Evolutionary conservation across 345 rosid species (phyloP).

Genomic region (Trapa bicornis): DNA sequence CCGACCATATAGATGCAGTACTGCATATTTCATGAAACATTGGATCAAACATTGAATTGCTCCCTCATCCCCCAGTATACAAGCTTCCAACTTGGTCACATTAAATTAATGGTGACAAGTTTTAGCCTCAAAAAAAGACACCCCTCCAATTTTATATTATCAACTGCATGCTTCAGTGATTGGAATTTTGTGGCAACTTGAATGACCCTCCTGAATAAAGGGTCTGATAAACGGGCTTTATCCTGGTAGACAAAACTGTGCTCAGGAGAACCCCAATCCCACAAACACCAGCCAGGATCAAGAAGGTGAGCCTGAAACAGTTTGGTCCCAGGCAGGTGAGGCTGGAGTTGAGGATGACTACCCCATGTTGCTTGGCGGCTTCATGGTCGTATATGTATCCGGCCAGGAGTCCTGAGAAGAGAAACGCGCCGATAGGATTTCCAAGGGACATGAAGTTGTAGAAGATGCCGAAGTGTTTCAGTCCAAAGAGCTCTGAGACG

Average conservation of each 20-base stretch:
- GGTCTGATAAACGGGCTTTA: slow-evolving; percentile 49
- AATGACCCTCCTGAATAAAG: slow-evolving; percentile 52
- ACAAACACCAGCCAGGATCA: slow-evolving; percentile 37
- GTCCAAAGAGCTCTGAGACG: slow-evolving; percentile 55
- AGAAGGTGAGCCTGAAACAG: slow-evolving; percentile 58
- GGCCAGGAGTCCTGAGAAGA: slow-evolving; percentile 54
- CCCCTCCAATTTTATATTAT: background rate
- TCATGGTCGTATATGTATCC: slow-evolving; percentile 46
- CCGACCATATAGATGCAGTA: background rate
- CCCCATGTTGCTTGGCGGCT: slow-evolving; percentile 40
- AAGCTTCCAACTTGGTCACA: background rate
- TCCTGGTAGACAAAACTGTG: slow-evolving; percentile 31
- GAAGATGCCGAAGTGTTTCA: slow-evolving; percentile 47
- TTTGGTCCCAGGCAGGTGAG: slow-evolving; percentile 42
- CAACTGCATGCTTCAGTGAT: slow-evolving; percentile 12
- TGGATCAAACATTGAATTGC: background rate
- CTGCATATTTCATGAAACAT: background rate
- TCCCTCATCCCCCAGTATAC: background rate
- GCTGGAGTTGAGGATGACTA: slow-evolving; percentile 15
- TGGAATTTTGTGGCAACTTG: slow-evolving; percentile 30
- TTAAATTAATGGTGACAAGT: no score
- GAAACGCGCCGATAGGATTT: slow-evolving; percentile 52
- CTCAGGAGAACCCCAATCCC: slow-evolving; percentile 35
- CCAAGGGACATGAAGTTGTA: slow-evolving; percentile 50
- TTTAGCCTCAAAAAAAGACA: background rate